phyloP scores from a whole-genome alignment of 495 filamentous ascomycete genomes.

The Terfezia claveryi region DNA sequence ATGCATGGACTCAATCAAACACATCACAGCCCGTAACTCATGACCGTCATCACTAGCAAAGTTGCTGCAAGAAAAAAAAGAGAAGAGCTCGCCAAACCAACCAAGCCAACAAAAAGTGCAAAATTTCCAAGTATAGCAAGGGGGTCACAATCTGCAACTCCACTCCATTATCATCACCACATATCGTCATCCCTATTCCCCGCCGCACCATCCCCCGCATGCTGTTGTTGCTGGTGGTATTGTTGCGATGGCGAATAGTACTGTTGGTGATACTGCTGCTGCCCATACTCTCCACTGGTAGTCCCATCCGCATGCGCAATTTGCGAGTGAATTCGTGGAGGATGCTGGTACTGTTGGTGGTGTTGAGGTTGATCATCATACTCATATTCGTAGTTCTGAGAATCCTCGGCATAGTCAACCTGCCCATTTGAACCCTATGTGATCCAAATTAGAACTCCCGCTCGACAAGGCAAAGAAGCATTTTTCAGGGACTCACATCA shows the following conservation, averaged over 20 bases:
- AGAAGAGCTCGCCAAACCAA: too few species aligned
- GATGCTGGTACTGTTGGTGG: slow-evolving; percentile 5
- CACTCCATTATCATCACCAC: slow-evolving; percentile 3
- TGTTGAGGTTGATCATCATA: slow-evolving; percentile 4
- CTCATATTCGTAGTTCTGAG: neutral
- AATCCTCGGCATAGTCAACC: neutral
- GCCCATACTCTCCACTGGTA: slow-evolving; percentile 1
- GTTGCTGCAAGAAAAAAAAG: too few species aligned
- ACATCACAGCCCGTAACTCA: too few species aligned
- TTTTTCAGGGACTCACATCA: neutral
- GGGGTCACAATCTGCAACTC: slow-evolving; percentile 1
- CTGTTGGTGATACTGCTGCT: slow-evolving; percentile 22
- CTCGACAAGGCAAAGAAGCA: too few species aligned
- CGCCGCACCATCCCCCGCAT: neutral
- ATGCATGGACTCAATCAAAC: too few species aligned
- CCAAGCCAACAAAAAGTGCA: too few species aligned
- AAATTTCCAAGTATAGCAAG: too few species aligned
- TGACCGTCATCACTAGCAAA: too few species aligned
- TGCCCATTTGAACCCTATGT: neutral
- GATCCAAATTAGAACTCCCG: too few species aligned
- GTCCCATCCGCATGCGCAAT: slow-evolving; percentile 6
- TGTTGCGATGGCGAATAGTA: slow-evolving; percentile 46
- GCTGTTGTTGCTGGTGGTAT: slow-evolving; percentile 25
- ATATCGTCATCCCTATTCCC: slow-evolving; percentile 7
- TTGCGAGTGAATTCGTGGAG: slow-evolving; percentile 3